These are phyloP conservation scores for Corchorus capsularis DNA, from an alignment of 345 rosid genomes.

Conservation along the genomic window DNA sequence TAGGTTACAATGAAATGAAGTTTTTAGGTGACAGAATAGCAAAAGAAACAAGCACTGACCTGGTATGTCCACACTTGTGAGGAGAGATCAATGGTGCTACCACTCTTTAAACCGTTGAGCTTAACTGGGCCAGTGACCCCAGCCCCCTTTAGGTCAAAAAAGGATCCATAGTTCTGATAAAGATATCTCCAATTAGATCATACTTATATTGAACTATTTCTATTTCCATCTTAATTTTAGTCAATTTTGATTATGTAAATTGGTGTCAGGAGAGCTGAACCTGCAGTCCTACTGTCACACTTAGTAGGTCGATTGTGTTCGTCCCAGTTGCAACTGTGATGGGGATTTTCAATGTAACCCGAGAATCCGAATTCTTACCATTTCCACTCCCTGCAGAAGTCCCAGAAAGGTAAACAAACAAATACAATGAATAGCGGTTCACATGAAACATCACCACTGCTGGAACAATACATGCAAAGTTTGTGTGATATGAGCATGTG, in stretches of 20 bases:
- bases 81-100: slow-evolving; percentile 59
- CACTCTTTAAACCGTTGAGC: slow-evolving; percentile 56
- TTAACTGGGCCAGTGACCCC: slow-evolving; percentile 87
- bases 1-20: slow-evolving; percentile 8
- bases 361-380: slow-evolving; percentile 48
- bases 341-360: slow-evolving; percentile 68
- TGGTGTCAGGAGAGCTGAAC: slow-evolving; percentile 35
- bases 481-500: not conserved
- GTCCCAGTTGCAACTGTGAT: slow-evolving; percentile 60
- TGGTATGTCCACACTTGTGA: slow-evolving; percentile 87
- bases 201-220: not conserved
- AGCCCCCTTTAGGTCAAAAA: slow-evolving; percentile 72
- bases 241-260: slow-evolving; percentile 11
- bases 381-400: slow-evolving; percentile 62
- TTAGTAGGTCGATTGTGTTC: slow-evolving; percentile 78
- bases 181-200: slow-evolving; percentile 19
- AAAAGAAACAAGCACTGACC: slow-evolving; percentile 41
- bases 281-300: slow-evolving; percentile 97
- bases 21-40: not conserved
- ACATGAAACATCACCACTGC: too few species aligned
- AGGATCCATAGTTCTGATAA: slow-evolving; percentile 87
- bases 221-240: not conserved
- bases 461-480: not conserved
- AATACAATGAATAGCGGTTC: slow-evolving; percentile 4
- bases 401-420: slow-evolving; percentile 16